Base-by-base conservation (phyloP, 2,329 filamentous ascomycete genomes). In the Talaromyces pinophilus region DNA sequence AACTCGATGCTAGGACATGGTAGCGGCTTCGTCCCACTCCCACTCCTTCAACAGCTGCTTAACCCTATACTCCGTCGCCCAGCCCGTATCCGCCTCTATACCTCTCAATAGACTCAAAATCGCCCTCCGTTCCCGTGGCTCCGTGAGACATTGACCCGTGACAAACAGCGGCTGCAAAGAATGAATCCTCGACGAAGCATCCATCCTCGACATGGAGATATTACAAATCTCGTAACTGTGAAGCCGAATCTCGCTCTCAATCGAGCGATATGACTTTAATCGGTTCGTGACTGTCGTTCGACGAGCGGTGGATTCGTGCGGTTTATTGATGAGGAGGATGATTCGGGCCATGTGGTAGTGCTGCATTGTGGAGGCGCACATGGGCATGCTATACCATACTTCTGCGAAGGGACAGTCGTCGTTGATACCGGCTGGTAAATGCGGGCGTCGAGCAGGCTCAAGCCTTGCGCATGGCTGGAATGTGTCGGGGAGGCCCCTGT, bases 321-420 rank as follows among this genome's bases (percentile, higher is more conserved):
- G 79, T 65, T 81, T 80, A 67, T 81, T 80, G 68, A 80, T 76
- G 35, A 80, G 74, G 15, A 81, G 72, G 38, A 81, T 69, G 28
- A 81, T 79, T 30, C 78, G 77, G 10, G 78, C 78, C 74, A 81
- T 79, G 66, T 81, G 78, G 65, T 81, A 81, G 69, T 81, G 79
- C 67, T 81, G 79, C 75, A 81, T 89, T 1, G 87, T 86, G 2
- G 87, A 87, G 0, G 85, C 87, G 75, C 87, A 90, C 81, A 90
- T 87, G 0, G 87, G 85, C 0, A 88, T 82, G 66, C 85, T 86
- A 73, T 88, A 89, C 87, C 88, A 90, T 13, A 88, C 82, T 71
- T 88, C 85, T 0, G 76, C 81, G 74, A 83, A 85, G 65, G 79
- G 79, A 65, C 77, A 73, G 54, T 57, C 54, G 25, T 72, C 67